These are phyloP conservation scores for Pterocarpus santalinus DNA, from an alignment of 306 rosid genomes.

Conservation along the genomic window DNA sequence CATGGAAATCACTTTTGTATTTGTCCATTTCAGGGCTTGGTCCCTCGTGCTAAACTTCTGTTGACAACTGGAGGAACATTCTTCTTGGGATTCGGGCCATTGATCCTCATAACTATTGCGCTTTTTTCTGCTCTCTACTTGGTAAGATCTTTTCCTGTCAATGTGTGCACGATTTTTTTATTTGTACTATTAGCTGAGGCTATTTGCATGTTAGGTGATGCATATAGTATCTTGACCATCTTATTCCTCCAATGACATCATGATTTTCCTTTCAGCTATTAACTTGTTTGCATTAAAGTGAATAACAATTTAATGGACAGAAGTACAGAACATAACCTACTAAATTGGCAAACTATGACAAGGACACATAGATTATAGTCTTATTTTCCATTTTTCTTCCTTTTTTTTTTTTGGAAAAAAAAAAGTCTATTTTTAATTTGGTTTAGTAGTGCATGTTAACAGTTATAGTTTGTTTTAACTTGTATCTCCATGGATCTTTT, in stretches of 20 bases:
- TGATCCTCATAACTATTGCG: slow-evolving; percentile 75
- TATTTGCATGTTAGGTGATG: slow-evolving; percentile 20
- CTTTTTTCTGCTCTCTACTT: slow-evolving; percentile 76
- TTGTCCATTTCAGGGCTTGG: slow-evolving; percentile 75
- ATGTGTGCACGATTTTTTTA: slow-evolving; percentile 5
- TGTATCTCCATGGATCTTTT: slow-evolving; percentile 21
- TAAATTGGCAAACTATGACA: slow-evolving; percentile 16
- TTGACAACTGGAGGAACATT: slow-evolving; percentile 94
- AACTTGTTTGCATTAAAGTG: slow-evolving; percentile 2
- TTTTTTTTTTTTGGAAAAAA: background rate
- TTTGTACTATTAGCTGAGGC: background rate
- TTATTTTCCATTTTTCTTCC: background rate
- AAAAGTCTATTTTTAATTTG: background rate
- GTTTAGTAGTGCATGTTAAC: background rate
- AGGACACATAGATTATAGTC: background rate
- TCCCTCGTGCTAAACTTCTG: slow-evolving; percentile 91
- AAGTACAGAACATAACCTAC: background rate
- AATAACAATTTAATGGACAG: slow-evolving; percentile 1
- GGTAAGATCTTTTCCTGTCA: slow-evolving; percentile 61
- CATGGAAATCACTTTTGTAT: slow-evolving; percentile 29
- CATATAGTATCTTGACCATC: background rate
- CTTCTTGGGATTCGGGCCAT: slow-evolving; percentile 93
- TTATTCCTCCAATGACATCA: background rate
- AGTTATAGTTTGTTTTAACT: background rate
- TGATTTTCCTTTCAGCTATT: slow-evolving; percentile 8